Conservation (phyloP, 441 rosid species). For the Brassica balearica region DNA sequence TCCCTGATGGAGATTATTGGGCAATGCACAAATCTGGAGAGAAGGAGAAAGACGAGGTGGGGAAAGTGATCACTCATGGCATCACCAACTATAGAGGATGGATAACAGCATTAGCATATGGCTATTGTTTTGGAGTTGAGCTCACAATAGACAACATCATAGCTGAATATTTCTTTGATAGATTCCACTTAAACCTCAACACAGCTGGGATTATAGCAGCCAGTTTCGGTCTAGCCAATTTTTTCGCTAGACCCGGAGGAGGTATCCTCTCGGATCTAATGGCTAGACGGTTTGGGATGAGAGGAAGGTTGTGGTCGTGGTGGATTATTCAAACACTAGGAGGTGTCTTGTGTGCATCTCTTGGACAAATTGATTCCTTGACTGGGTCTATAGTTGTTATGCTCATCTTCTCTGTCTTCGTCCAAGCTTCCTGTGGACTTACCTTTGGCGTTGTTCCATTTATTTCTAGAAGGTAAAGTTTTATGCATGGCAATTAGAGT, state of each 20-base stretch:
- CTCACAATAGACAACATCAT: constrained; percentile 76
- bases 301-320: constrained; percentile 75
- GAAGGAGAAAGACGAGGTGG: constrained; percentile 54
- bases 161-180: constrained; percentile 72
- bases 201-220: constrained; percentile 83
- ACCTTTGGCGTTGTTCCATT: constrained; percentile 83
- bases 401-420: constrained; percentile 67
- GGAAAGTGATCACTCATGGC: constrained; percentile 50
- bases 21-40: constrained; percentile 59
- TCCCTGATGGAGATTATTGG: constrained; percentile 63
- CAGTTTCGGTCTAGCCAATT: constrained; percentile 67
- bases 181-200: constrained; percentile 69
- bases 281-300: constrained; percentile 67
- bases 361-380: constrained; percentile 55
- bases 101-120: constrained; percentile 70
- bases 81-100: constrained; percentile 66
- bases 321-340: constrained; percentile 69
- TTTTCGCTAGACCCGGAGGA: constrained; percentile 71
- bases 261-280: constrained; percentile 59
- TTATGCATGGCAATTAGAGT: neutral
- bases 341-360: constrained; percentile 59
- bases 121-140: constrained; percentile 81
- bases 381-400: constrained; percentile 54
- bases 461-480: constrained; percentile 65
- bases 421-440: constrained; percentile 79